Evolutionary conservation across 2,329 filamentous ascomycete species (phyloP), one percentile per base, ranked within the genome.

Genomic region (Akanthomyces dipterigenus): DNA sequence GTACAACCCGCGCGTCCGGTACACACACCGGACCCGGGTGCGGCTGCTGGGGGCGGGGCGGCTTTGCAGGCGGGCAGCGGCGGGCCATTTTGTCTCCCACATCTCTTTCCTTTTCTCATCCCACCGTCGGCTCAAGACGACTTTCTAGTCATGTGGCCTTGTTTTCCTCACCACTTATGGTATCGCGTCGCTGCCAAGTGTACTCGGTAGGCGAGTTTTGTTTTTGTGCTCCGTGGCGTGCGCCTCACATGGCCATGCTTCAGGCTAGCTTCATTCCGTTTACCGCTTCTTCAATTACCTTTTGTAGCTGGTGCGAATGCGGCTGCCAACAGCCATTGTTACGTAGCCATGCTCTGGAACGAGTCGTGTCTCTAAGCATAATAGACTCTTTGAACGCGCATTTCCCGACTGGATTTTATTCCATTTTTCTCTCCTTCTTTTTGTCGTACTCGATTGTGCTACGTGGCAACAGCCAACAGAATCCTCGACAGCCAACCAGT

Each of bases 11-110:
- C 28, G 28, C 55, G 20, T 28, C 4, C 28, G 1, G 31, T 34
- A 16, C 20, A 57, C 20, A 22, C 54, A 55, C 43, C 55, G 42
- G 55, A 28, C 58, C 58, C 36, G 36, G 50, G 58, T 18, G 42
- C 58, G 58, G 58, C 50, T 50, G 7, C 34, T 36, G 31, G 14
- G 26, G 45, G 58, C 36, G 31, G 58, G 58, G 50, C 49, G 58
- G 55, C 45, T 55, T 53, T 61, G 12, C 55, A 24, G 43, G 45
- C 34, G 58, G 58, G 58, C 58, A 61, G 58, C 40, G 40, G 50
- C 58, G 50, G 58, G 58, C 50, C 40, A 54, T 51, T 42, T 5
- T 45, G 6, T 26, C 16, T 48, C 36, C 22, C 46, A 43, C 48
- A 18, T 31, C 14, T 50, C 34, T 34, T 20, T 20, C 6, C 22